Evolutionary conservation across 2,329 filamentous ascomycete genomes (phyloP).

Genomic region (Aspergillus phoenicis): DNA sequence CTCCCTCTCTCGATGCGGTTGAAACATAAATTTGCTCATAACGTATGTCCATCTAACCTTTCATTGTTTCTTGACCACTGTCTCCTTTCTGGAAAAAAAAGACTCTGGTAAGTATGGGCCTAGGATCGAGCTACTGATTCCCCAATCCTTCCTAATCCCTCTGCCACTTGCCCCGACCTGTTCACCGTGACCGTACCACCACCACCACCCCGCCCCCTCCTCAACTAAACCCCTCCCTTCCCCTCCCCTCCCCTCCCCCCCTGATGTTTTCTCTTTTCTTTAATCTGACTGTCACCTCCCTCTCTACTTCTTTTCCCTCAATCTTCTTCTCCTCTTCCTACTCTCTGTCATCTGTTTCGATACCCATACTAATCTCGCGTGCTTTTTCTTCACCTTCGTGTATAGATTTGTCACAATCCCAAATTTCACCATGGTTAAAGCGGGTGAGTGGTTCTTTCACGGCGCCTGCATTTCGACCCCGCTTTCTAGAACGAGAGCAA

Average conservation of each 20-base stretch:
- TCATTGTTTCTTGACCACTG: background rate
- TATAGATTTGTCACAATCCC: conserved; percentile 7
- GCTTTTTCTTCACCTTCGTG: conserved; percentile 6
- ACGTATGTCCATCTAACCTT: background rate
- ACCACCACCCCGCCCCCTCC: conserved; percentile 18
- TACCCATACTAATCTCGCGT: background rate
- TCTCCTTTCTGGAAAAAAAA: background rate
- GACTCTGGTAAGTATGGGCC: too few relatives aligned
- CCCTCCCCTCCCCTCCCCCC: background rate
- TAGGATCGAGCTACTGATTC: background rate
- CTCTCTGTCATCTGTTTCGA: conserved; percentile 1
- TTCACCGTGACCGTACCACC: conserved; percentile 15
- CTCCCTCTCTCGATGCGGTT: background rate
- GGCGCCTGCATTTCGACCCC: background rate
- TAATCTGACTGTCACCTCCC: background rate
- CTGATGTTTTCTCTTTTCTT: conserved; percentile 8
- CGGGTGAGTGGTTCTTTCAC: conserved; percentile 34
- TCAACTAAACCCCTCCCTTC: conserved; percentile 4
- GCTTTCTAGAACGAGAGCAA: background rate
- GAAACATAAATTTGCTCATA: background rate
- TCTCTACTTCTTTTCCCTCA: conserved; percentile 13
- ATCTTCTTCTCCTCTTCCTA: conserved; percentile 5
- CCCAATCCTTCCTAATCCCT: conserved; percentile 6
- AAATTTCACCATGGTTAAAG: conserved; percentile 52
- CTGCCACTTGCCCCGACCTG: conserved; percentile 13